A percentile compares a stretch with the other conserved stretches of the same genome.
Conservation (phyloP, 2,329 filamentous ascomycete species). For the Cryphonectria nitschkei region DNA sequence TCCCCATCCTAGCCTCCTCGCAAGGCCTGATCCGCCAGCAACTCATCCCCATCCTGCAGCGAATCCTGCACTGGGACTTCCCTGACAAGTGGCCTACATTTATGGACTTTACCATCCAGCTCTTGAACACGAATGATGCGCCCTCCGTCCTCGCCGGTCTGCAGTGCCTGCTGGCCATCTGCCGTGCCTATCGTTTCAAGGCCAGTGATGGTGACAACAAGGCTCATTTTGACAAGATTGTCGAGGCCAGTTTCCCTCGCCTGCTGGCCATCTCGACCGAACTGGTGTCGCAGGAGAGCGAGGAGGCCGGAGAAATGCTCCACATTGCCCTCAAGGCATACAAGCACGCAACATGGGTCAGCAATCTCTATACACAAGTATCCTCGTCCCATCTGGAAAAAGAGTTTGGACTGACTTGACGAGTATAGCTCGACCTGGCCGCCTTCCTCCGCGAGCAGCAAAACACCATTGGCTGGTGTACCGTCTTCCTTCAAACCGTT, state of each 20-base stretch:
- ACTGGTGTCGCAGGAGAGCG: conserved; percentile 85
- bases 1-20: conserved; percentile 84
- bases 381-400: too few species aligned
- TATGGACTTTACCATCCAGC: conserved; percentile 86
- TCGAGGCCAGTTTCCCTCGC: conserved; percentile 87
- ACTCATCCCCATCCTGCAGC: conserved; percentile 91
- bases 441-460: conserved; percentile 76
- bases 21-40: conserved; percentile 85
- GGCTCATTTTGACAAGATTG: conserved; percentile 90
- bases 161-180: conserved; percentile 92
- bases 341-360: conserved; percentile 96
- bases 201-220: conserved; percentile 73
- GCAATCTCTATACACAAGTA: conserved; percentile 38
- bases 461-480: conserved; percentile 93
- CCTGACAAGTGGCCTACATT: conserved; percentile 93
- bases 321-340: conserved; percentile 94
- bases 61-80: conserved; percentile 95
- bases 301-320: conserved; percentile 96
- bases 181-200: conserved; percentile 95
- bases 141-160: conserved; percentile 88
- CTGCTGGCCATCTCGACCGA: conserved; percentile 85
- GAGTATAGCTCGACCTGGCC: conserved; percentile 80
- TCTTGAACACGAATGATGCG: conserved; percentile 85
- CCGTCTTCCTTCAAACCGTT: conserved; percentile 88
- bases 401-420: background rate